These are phyloP conservation scores for Phalaenopsis aphrodite DNA, from an alignment of 106 monocot genomes.

Conservation along the genomic window DNA sequence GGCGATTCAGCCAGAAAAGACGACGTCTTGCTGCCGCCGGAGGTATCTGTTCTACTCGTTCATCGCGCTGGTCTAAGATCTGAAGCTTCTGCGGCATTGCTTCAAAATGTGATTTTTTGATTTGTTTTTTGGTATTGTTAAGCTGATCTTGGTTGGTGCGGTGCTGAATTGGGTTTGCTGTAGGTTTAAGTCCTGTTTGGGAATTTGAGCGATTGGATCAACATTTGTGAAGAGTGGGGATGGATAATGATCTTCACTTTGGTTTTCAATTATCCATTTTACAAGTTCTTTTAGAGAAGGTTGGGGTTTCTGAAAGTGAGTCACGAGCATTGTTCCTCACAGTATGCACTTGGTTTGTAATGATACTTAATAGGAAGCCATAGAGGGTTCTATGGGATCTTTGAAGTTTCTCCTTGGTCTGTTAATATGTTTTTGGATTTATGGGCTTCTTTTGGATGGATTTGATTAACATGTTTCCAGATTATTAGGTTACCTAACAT, in stretches of 20 bases:
- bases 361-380: background rate
- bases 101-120: background rate
- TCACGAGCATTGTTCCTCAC: background rate
- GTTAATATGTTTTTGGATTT: background rate
- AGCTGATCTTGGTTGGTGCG: background rate
- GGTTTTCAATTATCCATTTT: background rate
- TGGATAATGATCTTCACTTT: background rate
- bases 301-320: background rate
- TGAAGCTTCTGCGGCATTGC: background rate
- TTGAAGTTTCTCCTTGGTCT: background rate
- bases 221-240: background rate
- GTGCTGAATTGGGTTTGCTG: background rate
- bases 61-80: background rate
- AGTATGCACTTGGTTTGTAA: background rate
- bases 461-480: background rate
- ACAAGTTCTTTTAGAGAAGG: background rate
- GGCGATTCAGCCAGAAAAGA: conserved; percentile 11
- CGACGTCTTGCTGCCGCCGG: conserved; percentile 14
- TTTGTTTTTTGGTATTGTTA: background rate
- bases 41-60: background rate
- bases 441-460: background rate
- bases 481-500: background rate
- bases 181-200: background rate
- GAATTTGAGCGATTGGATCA: background rate
- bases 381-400: background rate